Percentiles rank a stretch among this genome's conserved stretches.
These are phyloP conservation scores for Thielaviopsis ethacetica DNA, from an alignment of 2,329 filamentous ascomycete species.

Conservation along the genomic window DNA sequence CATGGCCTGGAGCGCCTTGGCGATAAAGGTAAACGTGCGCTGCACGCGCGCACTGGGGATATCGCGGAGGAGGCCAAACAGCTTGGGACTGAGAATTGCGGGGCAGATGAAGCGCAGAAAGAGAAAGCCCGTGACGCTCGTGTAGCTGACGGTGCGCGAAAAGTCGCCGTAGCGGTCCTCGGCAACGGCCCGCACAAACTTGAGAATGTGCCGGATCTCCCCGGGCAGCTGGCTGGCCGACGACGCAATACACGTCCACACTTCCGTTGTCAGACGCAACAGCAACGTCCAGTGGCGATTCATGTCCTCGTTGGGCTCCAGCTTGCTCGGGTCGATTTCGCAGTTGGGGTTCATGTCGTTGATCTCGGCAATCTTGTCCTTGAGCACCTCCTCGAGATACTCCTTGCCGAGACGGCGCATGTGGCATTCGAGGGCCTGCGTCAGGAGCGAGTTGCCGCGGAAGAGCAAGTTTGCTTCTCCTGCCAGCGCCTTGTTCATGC, in stretches of 20 bases:
- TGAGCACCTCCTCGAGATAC: conserved; percentile 74
- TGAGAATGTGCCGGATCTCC: conserved; percentile 70
- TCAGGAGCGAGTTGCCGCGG: conserved; percentile 83
- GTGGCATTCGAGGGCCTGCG: conserved; percentile 83
- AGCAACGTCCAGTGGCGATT: conserved; percentile 71
- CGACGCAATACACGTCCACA: conserved; percentile 69
- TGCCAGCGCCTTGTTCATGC: conserved; percentile 63
- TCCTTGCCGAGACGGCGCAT: conserved; percentile 91
- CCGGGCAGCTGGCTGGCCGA: conserved; percentile 63
- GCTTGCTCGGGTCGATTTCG: conserved; percentile 80
- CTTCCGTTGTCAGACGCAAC: conserved; percentile 57
- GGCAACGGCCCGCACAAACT: conserved; percentile 81
- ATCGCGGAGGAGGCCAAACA: conserved; percentile 72
- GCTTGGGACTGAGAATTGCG: conserved; percentile 86
- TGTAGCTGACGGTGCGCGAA: conserved; percentile 75
- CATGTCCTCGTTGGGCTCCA: conserved; percentile 51
- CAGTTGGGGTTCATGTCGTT: conserved; percentile 83
- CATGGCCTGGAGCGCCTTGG: conserved; percentile 79
- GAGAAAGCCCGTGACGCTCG: conserved; percentile 84
- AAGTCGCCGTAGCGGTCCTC: conserved; percentile 93
- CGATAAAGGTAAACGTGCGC: conserved; percentile 77
- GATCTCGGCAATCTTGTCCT: conserved; percentile 75
- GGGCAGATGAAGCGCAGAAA: conserved; percentile 93
- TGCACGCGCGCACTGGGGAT: conserved; percentile 71
- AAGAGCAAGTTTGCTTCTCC: conserved; percentile 91